Base-by-base conservation (phyloP, 2,329 filamentous ascomycete genomes). In the Hirsutella thompsonii region DNA sequence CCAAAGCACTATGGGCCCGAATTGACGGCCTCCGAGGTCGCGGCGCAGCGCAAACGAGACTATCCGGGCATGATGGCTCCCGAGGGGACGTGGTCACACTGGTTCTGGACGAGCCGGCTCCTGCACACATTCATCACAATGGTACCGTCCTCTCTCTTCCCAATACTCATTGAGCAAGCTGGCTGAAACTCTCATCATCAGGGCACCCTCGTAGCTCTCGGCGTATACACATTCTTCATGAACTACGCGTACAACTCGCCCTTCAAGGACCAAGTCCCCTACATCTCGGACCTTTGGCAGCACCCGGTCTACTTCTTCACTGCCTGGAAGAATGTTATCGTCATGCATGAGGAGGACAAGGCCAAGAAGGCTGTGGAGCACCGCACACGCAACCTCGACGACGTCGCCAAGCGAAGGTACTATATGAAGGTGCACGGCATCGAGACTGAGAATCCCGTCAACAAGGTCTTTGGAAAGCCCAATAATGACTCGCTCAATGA, bases 51-150 rank as follows among this genome's bases (percentile, higher is more conserved):
- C 49, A 74, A 63, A 48, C 83, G 76, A 59, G 69, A 83, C 48
- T 96, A 96, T 58, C 92, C 92, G 1, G 81, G 89, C 52, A 80
- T 93, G 73, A 88, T 94, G 71, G 83, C 90, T 37, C 80, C 88
- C 0, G 70, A 82, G 55, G 86, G 87, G 5, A 85, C 83, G 0
- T 87, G 86, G 61, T 73, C 84, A 63, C 75, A 90, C 60, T 89
- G 82, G 76, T 89, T 96, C 60, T 69, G 94, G 57, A 79, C 85
- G 50, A 90, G 77, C 58, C 74, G 74, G 44, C 65, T 66, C 42
- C 75, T 96, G 42, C 90, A 98, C 61, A 61, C 86, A 21, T 82
- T 75, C 59, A 89, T 98, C 57, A 84, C 85, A 2, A 70, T 95
- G 68, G 87, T 94, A 69, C 9, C 14, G n/a, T 14, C 6, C 10